phyloP scores from a whole-genome alignment of 2,329 filamentous ascomycete species.

The Fusarium clavum region DNA sequence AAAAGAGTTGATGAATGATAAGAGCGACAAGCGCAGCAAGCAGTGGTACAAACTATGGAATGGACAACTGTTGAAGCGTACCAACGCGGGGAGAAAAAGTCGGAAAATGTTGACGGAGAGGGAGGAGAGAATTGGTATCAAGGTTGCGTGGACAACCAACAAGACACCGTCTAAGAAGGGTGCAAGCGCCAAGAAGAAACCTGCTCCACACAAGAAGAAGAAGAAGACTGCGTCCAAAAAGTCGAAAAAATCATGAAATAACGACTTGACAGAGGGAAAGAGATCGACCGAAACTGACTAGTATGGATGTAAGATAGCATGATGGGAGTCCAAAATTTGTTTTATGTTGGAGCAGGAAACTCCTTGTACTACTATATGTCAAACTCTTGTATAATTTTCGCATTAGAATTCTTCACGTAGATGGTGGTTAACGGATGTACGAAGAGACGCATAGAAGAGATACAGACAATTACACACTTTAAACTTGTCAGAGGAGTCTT shows the following conservation, averaged over 20 bases:
- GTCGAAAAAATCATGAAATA: neutral
- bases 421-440: neutral
- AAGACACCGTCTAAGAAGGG: neutral
- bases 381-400: slow-evolving; percentile 22
- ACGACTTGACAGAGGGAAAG: neutral
- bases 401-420: slow-evolving; percentile 2
- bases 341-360: slow-evolving; percentile 9
- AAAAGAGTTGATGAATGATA: slow-evolving; percentile 54
- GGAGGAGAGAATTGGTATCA: slow-evolving; percentile 60
- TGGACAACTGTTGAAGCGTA: slow-evolving; percentile 56
- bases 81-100: slow-evolving; percentile 67
- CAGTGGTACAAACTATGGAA: slow-evolving; percentile 62
- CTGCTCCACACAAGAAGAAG: neutral
- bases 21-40: slow-evolving; percentile 55
- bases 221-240: neutral
- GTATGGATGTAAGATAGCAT: neutral
- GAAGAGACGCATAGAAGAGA: neutral
- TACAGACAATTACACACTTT: neutral
- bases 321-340: neutral
- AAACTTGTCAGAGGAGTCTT: neutral
- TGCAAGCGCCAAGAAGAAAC: neutral
- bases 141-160: slow-evolving; percentile 57
- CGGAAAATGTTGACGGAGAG: slow-evolving; percentile 65
- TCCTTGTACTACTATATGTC: slow-evolving; percentile 30
- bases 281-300: neutral